These are phyloP conservation scores for Cicer judaicum DNA, from an alignment of 306 rosid genomes.

Conservation along the genomic window DNA sequence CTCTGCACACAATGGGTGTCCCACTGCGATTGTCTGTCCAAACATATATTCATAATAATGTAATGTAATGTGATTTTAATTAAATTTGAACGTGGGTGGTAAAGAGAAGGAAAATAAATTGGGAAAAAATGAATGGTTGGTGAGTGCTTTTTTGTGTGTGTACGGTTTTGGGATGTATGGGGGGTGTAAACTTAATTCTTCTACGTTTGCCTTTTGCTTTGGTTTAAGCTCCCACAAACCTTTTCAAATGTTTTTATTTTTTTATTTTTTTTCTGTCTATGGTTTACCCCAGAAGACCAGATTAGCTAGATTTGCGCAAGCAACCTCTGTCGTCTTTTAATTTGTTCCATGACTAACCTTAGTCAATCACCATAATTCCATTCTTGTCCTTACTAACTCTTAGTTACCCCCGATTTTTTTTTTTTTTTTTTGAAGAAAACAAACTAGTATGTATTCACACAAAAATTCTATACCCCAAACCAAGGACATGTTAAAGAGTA, in stretches of 20 bases:
- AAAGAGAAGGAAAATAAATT: slow-evolving; percentile 25
- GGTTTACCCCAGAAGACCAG: slow-evolving; percentile 58
- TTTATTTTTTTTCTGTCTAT: background rate
- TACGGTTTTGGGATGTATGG: slow-evolving; percentile 48
- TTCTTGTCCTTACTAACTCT: slow-evolving; percentile 10
- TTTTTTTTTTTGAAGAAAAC: background rate
- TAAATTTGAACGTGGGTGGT: too few relatives aligned
- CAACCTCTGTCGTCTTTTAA: slow-evolving; percentile 58
- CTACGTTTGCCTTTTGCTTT: background rate
- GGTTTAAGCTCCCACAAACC: background rate
- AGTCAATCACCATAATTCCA: slow-evolving; percentile 44
- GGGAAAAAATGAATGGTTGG: slow-evolving; percentile 45
- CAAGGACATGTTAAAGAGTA: too few relatives aligned
- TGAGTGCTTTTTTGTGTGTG: slow-evolving; percentile 46
- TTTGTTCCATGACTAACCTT: slow-evolving; percentile 55
- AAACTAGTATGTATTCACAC: too few relatives aligned
- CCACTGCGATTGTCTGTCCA: slow-evolving; percentile 47
- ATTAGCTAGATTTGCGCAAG: slow-evolving; percentile 94
- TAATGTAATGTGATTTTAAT: slow-evolving; percentile 45
- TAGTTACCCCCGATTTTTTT: background rate
- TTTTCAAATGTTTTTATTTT: slow-evolving; percentile 16
- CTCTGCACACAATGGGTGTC: slow-evolving; percentile 23
- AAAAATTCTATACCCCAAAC: too few relatives aligned
- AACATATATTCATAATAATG: slow-evolving; percentile 50
- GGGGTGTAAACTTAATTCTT: background rate